Percentiles rank a stretch among this genome's conserved stretches.
These are phyloP conservation scores for Coemansia sp. DNA, from an alignment of 192 early-diverging fungal genomes.

Conservation along the genomic window DNA sequence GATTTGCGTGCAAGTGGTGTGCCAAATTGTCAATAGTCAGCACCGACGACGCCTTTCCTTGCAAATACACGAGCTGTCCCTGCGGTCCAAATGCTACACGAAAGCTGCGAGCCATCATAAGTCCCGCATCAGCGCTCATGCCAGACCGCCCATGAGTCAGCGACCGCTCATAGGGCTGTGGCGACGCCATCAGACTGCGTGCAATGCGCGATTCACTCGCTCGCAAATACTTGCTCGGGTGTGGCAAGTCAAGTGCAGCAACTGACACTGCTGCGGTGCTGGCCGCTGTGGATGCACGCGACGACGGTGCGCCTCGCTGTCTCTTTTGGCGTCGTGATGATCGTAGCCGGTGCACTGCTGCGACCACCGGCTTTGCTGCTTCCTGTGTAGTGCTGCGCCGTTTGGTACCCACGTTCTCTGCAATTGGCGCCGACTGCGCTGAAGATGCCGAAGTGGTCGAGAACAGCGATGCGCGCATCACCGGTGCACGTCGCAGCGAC, in stretches of 20 bases:
- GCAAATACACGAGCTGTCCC: constrained; percentile 63
- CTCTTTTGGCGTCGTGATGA: background rate
- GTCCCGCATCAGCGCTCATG: constrained; percentile 66
- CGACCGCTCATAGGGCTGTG: constrained; percentile 36
- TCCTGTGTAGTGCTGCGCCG: background rate
- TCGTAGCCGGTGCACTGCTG: background rate
- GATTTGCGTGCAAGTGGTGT: constrained; percentile 28
- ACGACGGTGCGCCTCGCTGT: background rate
- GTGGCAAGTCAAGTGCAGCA: constrained; percentile 34
- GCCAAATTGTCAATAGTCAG: constrained; percentile 55
- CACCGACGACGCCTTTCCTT: constrained; percentile 9
- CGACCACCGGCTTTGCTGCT: background rate
- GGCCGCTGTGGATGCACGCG: background rate
- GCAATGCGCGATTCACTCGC: constrained; percentile 24
- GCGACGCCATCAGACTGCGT: constrained; percentile 9
- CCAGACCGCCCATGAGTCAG: constrained; percentile 52
- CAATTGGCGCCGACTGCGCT: background rate
- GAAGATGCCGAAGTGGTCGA: constrained; percentile 5
- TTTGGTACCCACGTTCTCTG: background rate
- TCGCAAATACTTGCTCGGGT: constrained; percentile 43
- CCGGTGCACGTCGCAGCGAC: constrained; percentile 34
- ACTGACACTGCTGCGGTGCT: constrained; percentile 6
- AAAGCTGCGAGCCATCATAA: constrained; percentile 80
- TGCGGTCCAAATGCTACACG: constrained; percentile 83
- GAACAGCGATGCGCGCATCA: constrained; percentile 52